A percentile compares a stretch with the other conserved stretches of the same genome.
phyloP scores from a whole-genome alignment of 257 asterid genomes.

The Scutellaria baicalensis region DNA sequence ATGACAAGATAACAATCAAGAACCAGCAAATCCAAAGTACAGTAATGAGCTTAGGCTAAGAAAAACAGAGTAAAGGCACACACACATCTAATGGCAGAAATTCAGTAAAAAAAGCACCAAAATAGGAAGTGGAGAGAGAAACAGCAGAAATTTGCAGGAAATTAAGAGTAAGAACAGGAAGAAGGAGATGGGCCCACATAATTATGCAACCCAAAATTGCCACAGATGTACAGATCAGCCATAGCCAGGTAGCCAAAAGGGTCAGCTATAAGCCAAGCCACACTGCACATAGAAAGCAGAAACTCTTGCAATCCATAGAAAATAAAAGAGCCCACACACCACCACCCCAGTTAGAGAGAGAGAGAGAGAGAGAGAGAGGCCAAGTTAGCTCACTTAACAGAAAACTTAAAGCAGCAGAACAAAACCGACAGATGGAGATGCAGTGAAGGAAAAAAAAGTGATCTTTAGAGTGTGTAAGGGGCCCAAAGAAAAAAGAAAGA shows the following conservation, averaged over 20 bases:
- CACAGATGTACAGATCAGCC: slow-evolving; percentile 33
- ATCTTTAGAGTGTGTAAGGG: slow-evolving; percentile 15
- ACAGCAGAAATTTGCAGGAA: slow-evolving; percentile 8
- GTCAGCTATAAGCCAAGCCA: slow-evolving; percentile 20
- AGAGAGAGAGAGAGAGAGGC: slow-evolving; percentile 5
- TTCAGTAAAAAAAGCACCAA: not conserved
- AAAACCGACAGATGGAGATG: slow-evolving; percentile 15
- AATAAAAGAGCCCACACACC: not conserved
- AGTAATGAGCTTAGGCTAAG: not conserved
- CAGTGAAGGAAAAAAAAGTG: slow-evolving; percentile 9
- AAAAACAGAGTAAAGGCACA: not conserved
- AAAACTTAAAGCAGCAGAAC: slow-evolving; percentile 14
- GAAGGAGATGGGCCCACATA: slow-evolving; percentile 25
- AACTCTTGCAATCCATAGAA: slow-evolving; percentile 11
- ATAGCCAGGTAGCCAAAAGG: slow-evolving; percentile 15
- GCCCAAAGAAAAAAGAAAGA: slow-evolving; percentile 9
- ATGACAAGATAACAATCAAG: not conserved
- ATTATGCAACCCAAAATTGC: slow-evolving; percentile 1
- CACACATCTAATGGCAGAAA: not conserved
- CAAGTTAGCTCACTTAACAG: not conserved
- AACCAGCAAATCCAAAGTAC: not conserved
- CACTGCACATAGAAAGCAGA: slow-evolving; percentile 6
- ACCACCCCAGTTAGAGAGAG: not conserved
- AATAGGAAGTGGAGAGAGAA: not conserved
- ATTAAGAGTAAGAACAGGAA: slow-evolving; percentile 10